Evolutionary conservation across 2,329 filamentous ascomycete genomes (phyloP).

Genomic region (Leptodontidium sp.): DNA sequence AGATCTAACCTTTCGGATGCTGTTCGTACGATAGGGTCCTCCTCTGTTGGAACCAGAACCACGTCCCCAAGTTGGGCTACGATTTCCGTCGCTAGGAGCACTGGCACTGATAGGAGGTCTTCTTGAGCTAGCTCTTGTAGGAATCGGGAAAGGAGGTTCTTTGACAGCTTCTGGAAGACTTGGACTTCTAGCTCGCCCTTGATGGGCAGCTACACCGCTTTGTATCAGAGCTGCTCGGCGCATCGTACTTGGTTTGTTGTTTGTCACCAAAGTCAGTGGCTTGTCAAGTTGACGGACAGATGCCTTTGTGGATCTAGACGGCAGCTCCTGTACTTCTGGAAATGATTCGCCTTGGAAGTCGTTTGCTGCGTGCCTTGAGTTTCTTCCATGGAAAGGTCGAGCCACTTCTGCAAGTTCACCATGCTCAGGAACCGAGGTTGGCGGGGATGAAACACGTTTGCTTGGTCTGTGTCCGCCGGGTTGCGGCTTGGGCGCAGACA

Average conservation of each 20-base stretch:
- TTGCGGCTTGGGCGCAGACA: constrained; percentile 67
- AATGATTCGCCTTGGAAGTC: constrained; percentile 36
- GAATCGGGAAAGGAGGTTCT: constrained; percentile 90
- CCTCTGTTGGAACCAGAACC: constrained; percentile 44
- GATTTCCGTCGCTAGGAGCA: constrained; percentile 72
- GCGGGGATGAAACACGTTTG: constrained; percentile 34
- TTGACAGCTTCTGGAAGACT: constrained; percentile 64
- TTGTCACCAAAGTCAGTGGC: constrained; percentile 43
- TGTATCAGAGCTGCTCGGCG: constrained; percentile 83
- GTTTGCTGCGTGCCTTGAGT: constrained; percentile 30
- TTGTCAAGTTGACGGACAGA: constrained; percentile 44
- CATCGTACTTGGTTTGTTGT: constrained; percentile 60
- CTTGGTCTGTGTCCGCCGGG: constrained; percentile 30
- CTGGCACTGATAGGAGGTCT: constrained; percentile 73
- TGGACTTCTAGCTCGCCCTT: constrained; percentile 69
- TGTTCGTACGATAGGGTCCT: constrained; percentile 63
- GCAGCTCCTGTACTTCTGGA: constrained; percentile 36
- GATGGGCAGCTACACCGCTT: constrained; percentile 76
- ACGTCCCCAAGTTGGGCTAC: constrained; percentile 76
- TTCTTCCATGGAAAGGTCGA: constrained; percentile 32
- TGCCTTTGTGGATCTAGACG: constrained; percentile 35
- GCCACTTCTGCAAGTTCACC: constrained; percentile 37
- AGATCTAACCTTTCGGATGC: constrained; percentile 84
- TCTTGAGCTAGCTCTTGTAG: constrained; percentile 85
- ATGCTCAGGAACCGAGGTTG: constrained; percentile 44